Evolutionary conservation across 2,329 filamentous ascomycete genomes (phyloP), one percentile per base, ranked within the genome.

Genomic region (Colletotrichum tamarilloi): DNA sequence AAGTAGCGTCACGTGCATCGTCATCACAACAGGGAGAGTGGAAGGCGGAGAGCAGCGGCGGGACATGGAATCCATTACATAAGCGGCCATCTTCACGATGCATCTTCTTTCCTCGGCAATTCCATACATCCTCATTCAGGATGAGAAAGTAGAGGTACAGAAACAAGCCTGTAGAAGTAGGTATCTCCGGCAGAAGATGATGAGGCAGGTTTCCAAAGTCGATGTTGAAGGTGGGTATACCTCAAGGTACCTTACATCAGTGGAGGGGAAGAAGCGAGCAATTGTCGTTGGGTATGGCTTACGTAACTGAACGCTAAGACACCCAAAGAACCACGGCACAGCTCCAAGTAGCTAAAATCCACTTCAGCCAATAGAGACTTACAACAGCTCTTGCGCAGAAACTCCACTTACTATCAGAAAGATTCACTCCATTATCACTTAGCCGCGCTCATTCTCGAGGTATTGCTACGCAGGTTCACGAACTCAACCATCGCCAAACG

Each of bases 1-100:
- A 63, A 64, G 67, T 59, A 49, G 55, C 70, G 59, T 73, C 70
- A 73, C 70, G 70, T 73, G 70, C 59, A 55, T 52, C 12, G 26
- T 57, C 16, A 49, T 49, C 16, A 49, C 42, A 22, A 4, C 42
- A 49, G 42, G 42, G 42, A 49, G 19, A 49, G 1, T 49, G 7
- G 8, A 8, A 49, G 19, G 19, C 42, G 19, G 19, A 49, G 42
- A 49, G 42, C 42, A 49, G 19, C 16, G 4, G 42, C 19, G 7
- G 19, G 19, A 49, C 42, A 19, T n/a, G 19, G 19, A 22, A n/a
- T 5, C 3, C 19, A 49, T 49, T 49, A 49, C 42, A 49, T 49
- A 49, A 49, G 42, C 19, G 19, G 19, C 8, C 42, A 3, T 2
- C 1, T 49, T 49, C 7, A 22, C 8, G 16, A n/a, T 49, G 3